Percentiles rank a stretch among this genome's conserved stretches.
phyloP scores from a whole-genome alignment of 2,329 filamentous ascomycete species.

The Aspergillus sp. region DNA sequence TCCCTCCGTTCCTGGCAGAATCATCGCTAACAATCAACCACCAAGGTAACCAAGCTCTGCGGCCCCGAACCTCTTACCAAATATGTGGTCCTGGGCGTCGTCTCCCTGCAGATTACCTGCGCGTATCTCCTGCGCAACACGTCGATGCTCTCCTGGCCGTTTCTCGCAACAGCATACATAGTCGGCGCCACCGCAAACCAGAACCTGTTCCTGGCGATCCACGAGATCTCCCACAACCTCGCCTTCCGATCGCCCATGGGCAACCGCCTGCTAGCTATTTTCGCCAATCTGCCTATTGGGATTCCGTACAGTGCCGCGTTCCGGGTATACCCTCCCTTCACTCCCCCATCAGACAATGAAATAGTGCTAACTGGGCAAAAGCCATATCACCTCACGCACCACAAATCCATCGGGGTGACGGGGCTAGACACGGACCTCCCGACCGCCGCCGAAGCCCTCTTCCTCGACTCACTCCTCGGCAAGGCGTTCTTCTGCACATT shows the following conservation, averaged over 20 bases:
- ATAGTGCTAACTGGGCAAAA: conserved; percentile 23
- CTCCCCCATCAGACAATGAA: background rate
- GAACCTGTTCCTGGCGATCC: conserved; percentile 96
- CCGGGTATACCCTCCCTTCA: conserved; percentile 48
- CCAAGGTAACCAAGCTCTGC: conserved; percentile 87
- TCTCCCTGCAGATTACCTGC: conserved; percentile 67
- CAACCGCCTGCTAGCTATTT: conserved; percentile 80
- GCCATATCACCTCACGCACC: conserved; percentile 96
- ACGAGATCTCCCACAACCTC: conserved; percentile 97
- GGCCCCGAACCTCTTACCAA: conserved; percentile 93
- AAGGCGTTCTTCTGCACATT: conserved; percentile 99
- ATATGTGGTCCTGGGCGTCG: conserved; percentile 77
- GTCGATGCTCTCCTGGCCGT: conserved; percentile 70
- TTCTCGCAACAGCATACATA: conserved; percentile 80
- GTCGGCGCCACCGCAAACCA: conserved; percentile 94
- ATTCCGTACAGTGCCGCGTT: conserved; percentile 95
- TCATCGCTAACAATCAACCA: conserved; percentile 7
- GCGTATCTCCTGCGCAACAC: conserved; percentile 70
- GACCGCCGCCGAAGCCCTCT: conserved; percentile 78
- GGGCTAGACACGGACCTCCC: conserved; percentile 94
- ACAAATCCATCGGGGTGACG: conserved; percentile 95
- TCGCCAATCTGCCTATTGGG: conserved; percentile 92
- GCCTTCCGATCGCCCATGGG: conserved; percentile 72
- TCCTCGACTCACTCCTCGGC: conserved; percentile 85
- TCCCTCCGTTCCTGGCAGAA: background rate